Base-by-base conservation (phyloP, 257 asterid species). In the Ocimum tenuiflorum region DNA sequence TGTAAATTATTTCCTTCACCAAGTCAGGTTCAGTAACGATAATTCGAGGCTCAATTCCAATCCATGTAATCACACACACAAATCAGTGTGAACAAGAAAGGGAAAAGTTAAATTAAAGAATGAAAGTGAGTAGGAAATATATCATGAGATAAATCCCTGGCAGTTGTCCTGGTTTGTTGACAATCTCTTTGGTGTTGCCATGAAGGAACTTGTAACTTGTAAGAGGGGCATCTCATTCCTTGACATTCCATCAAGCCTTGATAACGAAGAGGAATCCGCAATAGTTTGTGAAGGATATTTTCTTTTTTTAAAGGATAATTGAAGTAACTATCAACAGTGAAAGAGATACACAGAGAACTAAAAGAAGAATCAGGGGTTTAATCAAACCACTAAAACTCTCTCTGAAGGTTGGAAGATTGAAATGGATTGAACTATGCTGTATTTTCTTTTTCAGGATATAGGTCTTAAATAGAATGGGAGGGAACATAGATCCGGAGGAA, bases 171-270 rank as follows among this genome's bases (percentile, higher is more conserved):
- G 22, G 66, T 41, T 31, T 70, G 77, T 43, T 43, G 55, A 74
- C 61, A 45, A 78, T 71, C 55, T 85, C 88, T 63, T 77, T 78
- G 53, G 80, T 78, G 77, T 59, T 74, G 31, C 86, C 88, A 65
- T 82, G 71, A 22, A 82, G 13, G 72, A 85, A 50, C 66, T 51
- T 24, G 31, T 24, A 1, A 24, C 31, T 24, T 72, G 80, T 82
- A 85, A 60, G 85, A 33, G 50, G 91, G 85, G 8, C 91, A 88
- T 60, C 31, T 69, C 61, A 85, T 74, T 51, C 91, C 88, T 47
- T 85, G 84, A 8, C 74, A 69, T 13, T 63, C 42, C 73, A 85
- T 52, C 5, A 41, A 2, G 18, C 54, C 31, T 51, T 74, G 80
- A 6, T 82, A 1, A 33, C 42, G 63, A 19, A 63, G 69, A 38